Evolutionary conservation across 1,139 yeast species (phyloP), one percentile per base, ranked within the genome.

Genomic region (Scheffersomyces titani): DNA sequence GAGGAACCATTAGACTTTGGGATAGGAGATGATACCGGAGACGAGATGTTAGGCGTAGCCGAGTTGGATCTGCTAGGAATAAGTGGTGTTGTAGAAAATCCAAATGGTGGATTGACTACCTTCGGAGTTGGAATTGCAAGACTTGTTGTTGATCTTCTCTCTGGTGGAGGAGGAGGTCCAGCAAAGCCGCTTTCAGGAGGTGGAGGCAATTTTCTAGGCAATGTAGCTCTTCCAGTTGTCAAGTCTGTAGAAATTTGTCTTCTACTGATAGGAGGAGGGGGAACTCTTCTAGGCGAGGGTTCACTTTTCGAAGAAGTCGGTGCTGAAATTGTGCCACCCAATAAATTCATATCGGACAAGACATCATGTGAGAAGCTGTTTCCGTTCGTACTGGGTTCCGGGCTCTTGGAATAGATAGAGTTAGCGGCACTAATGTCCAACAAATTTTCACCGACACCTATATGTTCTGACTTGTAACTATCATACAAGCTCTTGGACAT

Each of bases 21-120:
- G 30, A 30, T 52, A n/a, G 61, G 58, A 18, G 68, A 61, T 3
- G 64, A 51, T 11, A 59, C 59, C 11, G 64, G 58, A 1, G 61
- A 54, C 18, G 54, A 54, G 7, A 59, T 62, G 7, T 59, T 57
- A 3, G 78, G 75, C 0, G 76, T 70, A 1, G 68, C 64, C 5
- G 78, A 70, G 50, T 62, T 68, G 1, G 80, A 71, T 53, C 76
- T 68, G 49, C 75, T 74, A 4, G 82, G 82, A 44, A 78, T 70
- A 20, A 79, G 72, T 1, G 82, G 82, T 0, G 79, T 68, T 0
- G 77, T 61, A 4, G 78, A 68, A 55, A 78, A 78, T 9, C 81
- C 83, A 49, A 74, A 58, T 5, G 80, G 80, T 7, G 59, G 56
- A 19, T 52, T 60, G 21, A 54, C 50, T 20, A 57, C 36, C 6